These are phyloP conservation scores for Fistulifera pelliculosa DNA, from an alignment of 108 stramenopile species.

Conservation along the genomic window DNA sequence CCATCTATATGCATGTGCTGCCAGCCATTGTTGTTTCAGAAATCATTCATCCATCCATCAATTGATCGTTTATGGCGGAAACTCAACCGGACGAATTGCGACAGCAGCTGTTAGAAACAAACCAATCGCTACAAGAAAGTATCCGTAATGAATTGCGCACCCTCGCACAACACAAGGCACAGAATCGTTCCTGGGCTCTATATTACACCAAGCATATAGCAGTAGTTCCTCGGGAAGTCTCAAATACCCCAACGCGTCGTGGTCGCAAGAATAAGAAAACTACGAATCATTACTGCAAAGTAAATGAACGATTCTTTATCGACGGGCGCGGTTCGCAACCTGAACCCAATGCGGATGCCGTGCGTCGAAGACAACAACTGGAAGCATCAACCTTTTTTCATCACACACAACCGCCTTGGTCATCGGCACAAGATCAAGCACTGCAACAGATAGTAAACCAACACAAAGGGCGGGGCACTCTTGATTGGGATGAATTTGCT, in stretches of 20 bases:
- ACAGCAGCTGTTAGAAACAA: not conserved
- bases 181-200: conserved; percentile 1
- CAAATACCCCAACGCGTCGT: too few relatives aligned
- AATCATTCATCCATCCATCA: too few relatives aligned
- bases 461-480: not conserved
- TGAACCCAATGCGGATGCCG: conserved; percentile 7
- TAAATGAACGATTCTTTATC: conserved; percentile 21
- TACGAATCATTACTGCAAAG: too few relatives aligned
- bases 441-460: not conserved
- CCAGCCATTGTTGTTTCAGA: too few relatives aligned
- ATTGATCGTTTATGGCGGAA: too few relatives aligned
- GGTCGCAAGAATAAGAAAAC: too few relatives aligned
- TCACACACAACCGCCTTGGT: conserved; percentile 16
- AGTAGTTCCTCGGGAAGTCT: conserved; percentile 16
- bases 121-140: not conserved
- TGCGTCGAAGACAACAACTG: conserved; percentile 5
- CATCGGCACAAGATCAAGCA: conserved; percentile 5
- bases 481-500: not conserved
- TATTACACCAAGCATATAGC: too few relatives aligned
- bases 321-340: conserved; percentile 25
- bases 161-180: conserved; percentile 6
- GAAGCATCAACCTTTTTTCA: conserved; percentile 1
- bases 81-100: conserved; percentile 1
- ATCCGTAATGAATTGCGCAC: not conserved
- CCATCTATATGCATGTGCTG: too few relatives aligned